Conservation (phyloP, 192 early-diverging fungal species). For the Podila epicladia region DNA sequence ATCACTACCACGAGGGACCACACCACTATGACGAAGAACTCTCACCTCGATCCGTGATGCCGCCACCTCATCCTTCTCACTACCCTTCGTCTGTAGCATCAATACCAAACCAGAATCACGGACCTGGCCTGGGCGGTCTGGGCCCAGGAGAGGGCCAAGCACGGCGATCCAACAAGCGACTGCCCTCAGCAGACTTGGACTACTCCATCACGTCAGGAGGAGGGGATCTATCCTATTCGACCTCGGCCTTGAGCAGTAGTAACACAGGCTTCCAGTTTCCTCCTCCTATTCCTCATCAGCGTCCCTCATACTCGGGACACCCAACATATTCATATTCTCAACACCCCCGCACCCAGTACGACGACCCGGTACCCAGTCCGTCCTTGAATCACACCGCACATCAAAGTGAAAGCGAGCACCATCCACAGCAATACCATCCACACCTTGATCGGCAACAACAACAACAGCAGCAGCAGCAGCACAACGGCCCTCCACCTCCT, state of each 20-base stretch:
- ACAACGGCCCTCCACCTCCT: not conserved
- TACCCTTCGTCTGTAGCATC: not conserved
- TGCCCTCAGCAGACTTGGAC: not conserved
- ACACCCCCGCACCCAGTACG: not conserved
- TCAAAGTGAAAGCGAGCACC: not conserved
- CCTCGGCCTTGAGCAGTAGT: not conserved
- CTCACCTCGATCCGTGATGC: not conserved
- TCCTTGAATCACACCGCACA: not conserved
- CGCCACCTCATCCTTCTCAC: not conserved
- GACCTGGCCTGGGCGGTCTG: not conserved
- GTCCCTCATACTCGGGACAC: not conserved
- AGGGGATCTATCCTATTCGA: slow-evolving; percentile 1
- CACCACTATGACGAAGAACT: not conserved
- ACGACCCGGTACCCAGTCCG: not conserved
- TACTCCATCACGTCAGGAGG: not conserved
- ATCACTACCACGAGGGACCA: not conserved
- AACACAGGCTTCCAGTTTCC: not conserved
- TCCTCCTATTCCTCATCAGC: not conserved
- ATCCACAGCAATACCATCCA: not conserved
- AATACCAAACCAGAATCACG: not conserved
- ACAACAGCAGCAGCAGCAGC: not conserved
- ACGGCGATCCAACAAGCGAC: slow-evolving; percentile 3
- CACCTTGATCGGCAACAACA: slow-evolving; percentile 4
- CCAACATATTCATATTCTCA: not conserved
- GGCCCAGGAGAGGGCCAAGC: not conserved